Base-by-base conservation (phyloP, 495 filamentous ascomycete species). In the Diplogelasinospora grovesii region DNA sequence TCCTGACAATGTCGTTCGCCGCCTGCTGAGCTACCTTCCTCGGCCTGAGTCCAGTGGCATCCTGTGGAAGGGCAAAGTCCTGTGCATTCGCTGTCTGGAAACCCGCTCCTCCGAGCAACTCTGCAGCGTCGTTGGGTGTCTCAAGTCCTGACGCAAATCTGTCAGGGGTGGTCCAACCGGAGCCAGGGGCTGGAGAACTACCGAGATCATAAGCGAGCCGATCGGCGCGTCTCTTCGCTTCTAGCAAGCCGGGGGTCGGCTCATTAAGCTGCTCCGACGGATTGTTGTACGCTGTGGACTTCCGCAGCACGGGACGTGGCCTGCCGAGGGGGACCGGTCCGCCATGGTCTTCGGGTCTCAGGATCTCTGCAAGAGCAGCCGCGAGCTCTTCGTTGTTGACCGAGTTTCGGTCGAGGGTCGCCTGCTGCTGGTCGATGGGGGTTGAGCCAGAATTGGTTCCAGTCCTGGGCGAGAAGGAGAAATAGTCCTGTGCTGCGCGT, bases 141-240 rank as follows among this genome's bases (percentile, higher is more conserved):
- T 35, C 21, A 14, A 20, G 9, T 16, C 29, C 43, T 2, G 31
- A 29, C 3, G 54, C 56, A 15, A 41, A 34, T 7, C 41, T 39
- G 19, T 57, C 54, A 7, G 53, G 16, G 9, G 58, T 63, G 3
- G 11, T 41, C 30, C 59, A 52, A 29, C 59, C 39, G 4, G 64
- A 68, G 7, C 36, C 43, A 11, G 56, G 54, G 8, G 43, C 54
- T 3, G 63, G 67, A 16, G 57, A 52, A 15, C 52, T 60, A 7
- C 61, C 60, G 4, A 63, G 47, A 8, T 41, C 48, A 28, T 49
- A 47, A 22, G 60, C 60, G n/a, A 63, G 49, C 6, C 58, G 46
- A 36, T 63, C 60, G 8, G 60, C 60, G 9, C 57, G 54, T 23
- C 56, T 38, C 39, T 54, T 59, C 22, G 57, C 60, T 24, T 56